Evolutionary conservation across 805 yeast genomes (phyloP), one percentile per base, ranked within the genome.

Genomic region (Saturnispora sanitii): DNA sequence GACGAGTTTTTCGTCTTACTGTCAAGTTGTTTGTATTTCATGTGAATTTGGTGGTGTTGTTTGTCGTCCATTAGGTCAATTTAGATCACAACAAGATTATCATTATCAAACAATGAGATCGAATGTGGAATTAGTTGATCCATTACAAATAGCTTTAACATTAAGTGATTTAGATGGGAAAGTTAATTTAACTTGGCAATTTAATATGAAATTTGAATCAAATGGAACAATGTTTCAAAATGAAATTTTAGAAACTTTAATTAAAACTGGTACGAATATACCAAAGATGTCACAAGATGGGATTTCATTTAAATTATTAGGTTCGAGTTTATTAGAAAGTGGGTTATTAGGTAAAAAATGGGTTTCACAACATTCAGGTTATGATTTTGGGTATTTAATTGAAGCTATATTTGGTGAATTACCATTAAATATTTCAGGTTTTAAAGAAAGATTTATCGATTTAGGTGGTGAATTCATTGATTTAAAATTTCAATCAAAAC

Each of bases 31-130:
- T 20, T 72, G 84, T 3, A 73, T 87, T 44, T 88, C 87, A 51
- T 87, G 94, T 35, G 97, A 92, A 59, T 87, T 92, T 56, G 96
- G 96, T 0, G 98, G 98, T 0, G 84, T 94, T 18, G 81, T 90
- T 21, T 95, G 95, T 2, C 74, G 98, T 52, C 98, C 98, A 13
- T 83, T 92, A 45, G 98, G 98, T 16, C 77, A 84, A 16, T 92
- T 92, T 62, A 77, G 85, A 52, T 78, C 92, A 2, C 83, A 92
- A 13, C 71, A 82, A 19, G 97, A 92, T 59, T 92, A 87, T 61
- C 97, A 92, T 60, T 92, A 90, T 57, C 98, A 92, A 61, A 90
- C 97, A 0, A 71, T 92, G 62, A 73, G 98, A 55, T 71, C 94
- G 8, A 92, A 92, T 58, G 83, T 92, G 3, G 98, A 92, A 60